Base-by-base conservation (phyloP, 2,329 filamentous ascomycete genomes). In the Colletotrichum theobromicola region DNA sequence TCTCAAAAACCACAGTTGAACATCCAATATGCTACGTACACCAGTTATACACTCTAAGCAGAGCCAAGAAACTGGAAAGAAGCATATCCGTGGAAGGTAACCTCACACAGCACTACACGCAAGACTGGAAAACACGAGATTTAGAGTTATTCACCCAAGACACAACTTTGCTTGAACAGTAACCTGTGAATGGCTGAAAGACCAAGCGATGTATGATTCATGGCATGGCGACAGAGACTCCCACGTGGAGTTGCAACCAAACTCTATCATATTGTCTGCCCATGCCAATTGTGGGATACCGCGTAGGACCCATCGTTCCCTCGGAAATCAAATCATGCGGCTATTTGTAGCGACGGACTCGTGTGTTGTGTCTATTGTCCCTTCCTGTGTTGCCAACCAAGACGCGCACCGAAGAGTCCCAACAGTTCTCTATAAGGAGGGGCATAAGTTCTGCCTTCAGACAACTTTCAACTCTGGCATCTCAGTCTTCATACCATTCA, bases 381-480 rank as follows among this genome's bases (percentile, higher is more conserved):
- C 24, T 50, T n/a, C 24, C 42, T n/a, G 13, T 21, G 42, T 50
- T 13, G n/a, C 4, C n/a, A 50, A 13, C n/a, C 7, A 21, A 21
- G 4, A n/a, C 42, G n/a, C 42, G 13, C 24, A 10, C n/a, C 42
- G 42, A 50, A 50, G 42, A 21, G 7, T 50, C 42, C 42, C n/a
- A n/a, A 21, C n/a, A 21, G 42, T n/a, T n/a, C 0, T 50, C 4
- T 50, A 50, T 50, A 50, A 50, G 24, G 42, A 50, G 42, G 7
- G 6, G n/a, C 2, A 3, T 1, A 13, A 50, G 3, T 50, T 50
- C 42, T n/a, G 42, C 42, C 0, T 21, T 50, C n/a, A 50, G 42
- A 21, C 10, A 0, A 7, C 42, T 2, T 0, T 4, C 12, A 50
- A 50, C 0, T 50, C 42, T 4, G 2, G 42, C 42, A 50, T 50